Evolutionary conservation across 1,284 basidiomycete genomes (phyloP), one percentile per base, ranked within the genome.

Genomic region (Cryptococcus wingfieldii): DNA sequence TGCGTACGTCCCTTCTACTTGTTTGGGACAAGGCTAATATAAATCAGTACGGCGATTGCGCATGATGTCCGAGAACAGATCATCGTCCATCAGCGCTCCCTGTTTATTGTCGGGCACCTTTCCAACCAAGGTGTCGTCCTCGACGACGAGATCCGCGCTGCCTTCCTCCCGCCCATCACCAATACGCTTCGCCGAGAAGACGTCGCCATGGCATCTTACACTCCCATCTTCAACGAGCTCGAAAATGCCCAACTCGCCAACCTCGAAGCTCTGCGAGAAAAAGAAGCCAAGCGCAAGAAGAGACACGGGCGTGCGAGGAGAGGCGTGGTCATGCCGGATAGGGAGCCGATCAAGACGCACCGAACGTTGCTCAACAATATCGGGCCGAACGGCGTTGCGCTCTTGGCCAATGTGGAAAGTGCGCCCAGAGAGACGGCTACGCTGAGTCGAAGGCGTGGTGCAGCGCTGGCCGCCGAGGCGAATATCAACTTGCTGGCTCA

Each of bases 61-160:
- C 95, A 98, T 74, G 87, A 87, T 37, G 98, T 99, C 62, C 86
- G 95, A 47, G 96, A 99, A 77, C 96, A 99, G 80, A 85, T 93
- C 13, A 86, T 91, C 55, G 84, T 87, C 2, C 92, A 94, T 77
- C 86, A 92, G 75, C 93, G 94, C 68, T 95, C 90, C 0, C 83
- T 98, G 4, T 90, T 90, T 80, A 83, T 97, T 48, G 86, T 94
- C 53, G 91, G 93, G 2, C 90, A 97, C 72, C 84, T 87, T 0
- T 84, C 86, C 16, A 89, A 92, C 61, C 89, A 90, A 10, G 82
- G 85, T 0, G 77, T 82, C 8, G 83, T 96, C 7, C 84, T 86
- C 62, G 94, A 98, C 71, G 94, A 97, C 55, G 96, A 99, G 56
- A 83, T 98, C 37, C 86, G 91, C 50, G 83, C 85, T 69, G 86